Evolutionary conservation across 345 rosid genomes (phyloP), one percentile per base, ranked within the genome.

Genomic region (Euphorbia tirucalli): DNA sequence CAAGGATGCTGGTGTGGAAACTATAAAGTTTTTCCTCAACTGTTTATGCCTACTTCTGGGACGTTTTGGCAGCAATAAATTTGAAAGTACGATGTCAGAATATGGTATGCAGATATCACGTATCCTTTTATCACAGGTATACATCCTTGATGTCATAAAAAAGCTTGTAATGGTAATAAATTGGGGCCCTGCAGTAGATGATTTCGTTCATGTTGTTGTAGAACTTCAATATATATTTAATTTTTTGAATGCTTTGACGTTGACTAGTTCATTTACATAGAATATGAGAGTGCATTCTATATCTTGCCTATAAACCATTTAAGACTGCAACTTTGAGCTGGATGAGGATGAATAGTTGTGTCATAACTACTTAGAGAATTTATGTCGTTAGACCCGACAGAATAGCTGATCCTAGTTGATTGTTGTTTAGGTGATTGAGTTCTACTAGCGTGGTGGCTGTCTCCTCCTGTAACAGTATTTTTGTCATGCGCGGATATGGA

Each of bases 1-100:
- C 65, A 84, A 82, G 77, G 84, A 71, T 65, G 81, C 81, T 79
- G 76, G 89, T 74, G 62, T 83, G 49, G 93, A 87, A 83, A 93
- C 91, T 73, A 85, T 81, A 56, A 89, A 85, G 71, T 91, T 93
- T 85, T 93, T 93, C 83, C 73, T 91, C 49, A 88, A 81, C 75
- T 89, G 97, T 80, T 73, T 93, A 70, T 93, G 98, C 85, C 98
- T 93, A 74, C 78, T 93, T 30, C 82, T 93, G 83, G 97, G 98
- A 56, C 96, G 96, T 54, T 78, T 89, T 71, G 89, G 86, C 67
- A 77, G 87, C 66, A 89, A 84, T 81, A 89, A 83, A 74, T 78
- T 91, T 55, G 90, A 89, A 80, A 81, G 70, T 61, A 73, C 72
- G 27, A 31, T 88, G 66, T 84, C 83, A 27, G 94, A 86, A 62